Evolutionary conservation across 352 stramenopile genomes (phyloP), one percentile per base, ranked within the genome.

Genomic region (Pythium aristosporum): DNA sequence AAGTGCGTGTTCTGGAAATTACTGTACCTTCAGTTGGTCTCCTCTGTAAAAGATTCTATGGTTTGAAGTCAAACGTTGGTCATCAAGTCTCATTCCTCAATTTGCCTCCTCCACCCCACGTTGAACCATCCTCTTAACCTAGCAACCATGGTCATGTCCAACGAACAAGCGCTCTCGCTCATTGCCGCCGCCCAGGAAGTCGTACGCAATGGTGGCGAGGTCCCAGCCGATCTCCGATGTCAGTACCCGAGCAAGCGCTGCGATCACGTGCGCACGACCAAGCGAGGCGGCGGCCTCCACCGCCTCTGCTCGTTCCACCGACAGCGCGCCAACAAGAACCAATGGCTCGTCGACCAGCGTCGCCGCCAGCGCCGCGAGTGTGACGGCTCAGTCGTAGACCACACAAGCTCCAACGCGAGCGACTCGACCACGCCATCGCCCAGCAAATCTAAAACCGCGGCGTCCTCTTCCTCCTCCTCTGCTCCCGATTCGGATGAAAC

Each of bases 281-380:
- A 62, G 32, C 55, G 55, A 6, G 55, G 55, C 21, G 55, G 55
- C 42, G 55, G 55, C 2, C 55, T 62, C 55, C 55, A 62, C 44
- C 55, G 55, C 34, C 55, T 62, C 55, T 62, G 55, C 30, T 53
- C 55, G 44, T 54, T 62, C 34, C 55, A 62, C 32, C 55, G 55
- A 25, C 42, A 62, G 44, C 55, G 55, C 55, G 61, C 61, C 61
- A 68, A 68, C 61, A 68, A 68, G 61, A 68, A 68, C 61, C 61
- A 68, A 30, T 68, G 61, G 61, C 61, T 68, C 52, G 61, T 68
- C 11, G 61, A 68, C 53, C 61, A 68, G 44, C 61, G 61, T n/a
- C 61, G 61, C 53, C 61, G 61, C 42, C 42, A 63, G 52, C 61
- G 61, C 39, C 61, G 61, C 30, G 61, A 68, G 50, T 52, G 32